Base-by-base conservation (phyloP, 768 basidiomycete species). In the Amanita polypyramis region DNA sequence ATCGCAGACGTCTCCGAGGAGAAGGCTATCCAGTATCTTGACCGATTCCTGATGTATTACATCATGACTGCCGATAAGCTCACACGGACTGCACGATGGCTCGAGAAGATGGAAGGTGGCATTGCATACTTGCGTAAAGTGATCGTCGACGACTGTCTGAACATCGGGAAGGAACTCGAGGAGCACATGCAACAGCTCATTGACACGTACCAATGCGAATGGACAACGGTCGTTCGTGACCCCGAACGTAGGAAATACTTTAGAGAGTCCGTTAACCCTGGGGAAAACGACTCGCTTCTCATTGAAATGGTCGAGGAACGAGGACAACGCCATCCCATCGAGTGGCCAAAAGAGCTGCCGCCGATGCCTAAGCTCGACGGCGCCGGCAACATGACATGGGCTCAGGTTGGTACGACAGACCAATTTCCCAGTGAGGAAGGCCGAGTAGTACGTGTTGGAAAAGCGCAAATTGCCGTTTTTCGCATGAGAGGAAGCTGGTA, bases 61-160 rank as follows among this genome's bases (percentile, higher is more conserved):
- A 85, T 88, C 55, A 73, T 72, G 53, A 81, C 84, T 0, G 84
- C 85, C 3, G 84, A 88, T 59, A 73, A 70, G 52, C 68, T 88
- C 10, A 76, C 76, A 63, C 75, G 84, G 4, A 88, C 85, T 1
- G 82, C 84, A 1, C 67, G 81, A 8, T 88, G 85, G 84, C 62
- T 86, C 4, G 84, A 86, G 52, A 67, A 69, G 7, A 75, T 84
- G 62, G 82, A 82, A 34, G 80, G 79, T 8, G 82, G 81, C 0
- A 70, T 84, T 43, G 76, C 82, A 60, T 76, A 80, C 65, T 70
- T 88, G 11, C 70, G 71, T 34, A 72, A 72, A 42, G 77, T 87
- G 17, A 67, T 87, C 33, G 55, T 88, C 34, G 74, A 85, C 15
- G 85, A 87, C 54, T 74, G 79, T 50, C 72, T 88, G 0, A 82